Evolutionary conservation across 306 rosid species (phyloP).

Genomic region (Begonia masoniana): DNA sequence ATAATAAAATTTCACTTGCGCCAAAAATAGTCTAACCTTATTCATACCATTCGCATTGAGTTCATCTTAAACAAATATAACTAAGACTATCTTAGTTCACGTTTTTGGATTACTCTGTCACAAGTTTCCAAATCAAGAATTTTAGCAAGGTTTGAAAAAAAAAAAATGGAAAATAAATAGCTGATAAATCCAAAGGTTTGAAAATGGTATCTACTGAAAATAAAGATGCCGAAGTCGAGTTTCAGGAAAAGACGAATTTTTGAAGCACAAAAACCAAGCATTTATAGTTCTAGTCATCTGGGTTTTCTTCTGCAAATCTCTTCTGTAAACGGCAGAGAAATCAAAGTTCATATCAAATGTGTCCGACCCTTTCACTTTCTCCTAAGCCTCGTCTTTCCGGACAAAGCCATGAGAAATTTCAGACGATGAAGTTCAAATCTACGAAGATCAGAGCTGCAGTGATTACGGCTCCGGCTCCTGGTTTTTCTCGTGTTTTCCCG

Average conservation of each 20-base stretch:
- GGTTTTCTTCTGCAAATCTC: too few relatives aligned
- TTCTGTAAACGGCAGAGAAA: too few relatives aligned
- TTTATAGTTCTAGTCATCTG: too few relatives aligned
- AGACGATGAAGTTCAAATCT: slow-evolving; percentile 6
- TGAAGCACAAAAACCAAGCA: too few relatives aligned
- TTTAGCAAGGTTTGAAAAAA: too few relatives aligned
- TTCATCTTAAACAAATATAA: too few relatives aligned
- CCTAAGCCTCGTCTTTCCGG: slow-evolving; percentile 20
- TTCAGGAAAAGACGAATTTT: slow-evolving; percentile 6
- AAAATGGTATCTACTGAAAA: not conserved
- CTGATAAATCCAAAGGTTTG: not conserved
- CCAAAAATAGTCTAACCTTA: too few relatives aligned
- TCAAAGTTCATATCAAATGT: slow-evolving; percentile 20
- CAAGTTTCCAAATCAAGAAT: not conserved
- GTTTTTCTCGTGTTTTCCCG: slow-evolving; percentile 11
- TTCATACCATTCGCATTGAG: too few relatives aligned
- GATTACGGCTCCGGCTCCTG: slow-evolving; percentile 31
- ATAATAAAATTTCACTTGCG: too few relatives aligned
- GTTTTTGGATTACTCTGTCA: too few relatives aligned
- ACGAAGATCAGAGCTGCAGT: slow-evolving; percentile 26
- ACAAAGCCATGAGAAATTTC: slow-evolving; percentile 14
- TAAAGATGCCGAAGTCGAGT: slow-evolving; percentile 4
- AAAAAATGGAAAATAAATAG: not conserved
- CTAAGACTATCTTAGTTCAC: too few relatives aligned
- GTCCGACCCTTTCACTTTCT: slow-evolving; percentile 22